Base-by-base conservation (phyloP, 2,329 filamentous ascomycete species). In the Microsporum audouinii region DNA sequence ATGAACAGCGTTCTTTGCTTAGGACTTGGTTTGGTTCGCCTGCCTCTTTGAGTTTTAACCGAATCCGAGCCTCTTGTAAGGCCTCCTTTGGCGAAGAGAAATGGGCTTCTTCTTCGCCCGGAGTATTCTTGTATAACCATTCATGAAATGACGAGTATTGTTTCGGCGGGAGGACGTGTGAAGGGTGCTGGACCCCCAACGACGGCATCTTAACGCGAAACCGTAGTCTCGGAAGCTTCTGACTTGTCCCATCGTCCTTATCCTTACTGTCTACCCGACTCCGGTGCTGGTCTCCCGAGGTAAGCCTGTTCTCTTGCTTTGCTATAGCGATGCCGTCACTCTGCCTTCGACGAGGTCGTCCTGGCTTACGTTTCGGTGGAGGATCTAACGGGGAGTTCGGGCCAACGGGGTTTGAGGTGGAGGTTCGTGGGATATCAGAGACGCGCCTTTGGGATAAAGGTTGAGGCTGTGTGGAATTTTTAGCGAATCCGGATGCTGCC, bases 21-120 rank as follows among this genome's bases (percentile, higher is more conserved):
- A 96, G 79, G 2, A 91, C 71, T 1, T 90, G 89, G 14, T 91
- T 91, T 3, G 85, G 83, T 68, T 88, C 80, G 2, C 84, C 84
- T 65, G 90, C 91, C 56, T 84, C 77, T 65, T 91, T 84, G 33
- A 96, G 84, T 36, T 84, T 83, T 61, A 84, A 66, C 17, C 94
- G 82, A n/a, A 84, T 75, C 14, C 76, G 75, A 1, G 89, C 91
- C 73, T 96, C 91, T 59, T 81, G 80, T 51, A 76, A 71, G 1
- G 86, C 85, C 68, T 83, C 79, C 59, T 87, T 83, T 8, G 84
- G 78, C 0, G 84, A 86, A 47, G 72, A 60, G 12, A 73, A 64
- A 34, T 76, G 72, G 51, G 77, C 75, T 10, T 76, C 77, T 36
- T 76, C 73, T 38, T 77, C 70, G 34, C 75, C 74, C 29, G 68